Conservation (phyloP, 805 yeast species). For the Scheffersomyces amazonensis region DNA sequence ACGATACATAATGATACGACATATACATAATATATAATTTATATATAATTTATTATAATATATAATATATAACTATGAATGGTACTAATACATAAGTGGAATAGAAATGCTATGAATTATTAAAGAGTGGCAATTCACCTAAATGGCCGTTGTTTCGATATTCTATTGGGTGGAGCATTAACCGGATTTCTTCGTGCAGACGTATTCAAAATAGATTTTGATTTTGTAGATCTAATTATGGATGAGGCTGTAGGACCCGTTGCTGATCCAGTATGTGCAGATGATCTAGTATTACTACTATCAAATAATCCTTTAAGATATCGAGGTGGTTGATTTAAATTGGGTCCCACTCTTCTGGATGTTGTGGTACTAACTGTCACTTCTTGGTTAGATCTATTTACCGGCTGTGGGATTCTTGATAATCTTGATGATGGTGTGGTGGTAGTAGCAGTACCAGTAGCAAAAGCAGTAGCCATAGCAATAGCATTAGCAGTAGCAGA, state of each 20-base stretch:
- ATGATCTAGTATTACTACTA: slow-evolving; percentile 5
- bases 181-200: background rate
- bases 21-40: too few species aligned
- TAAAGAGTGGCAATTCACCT: too few species aligned
- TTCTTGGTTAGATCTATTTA: background rate
- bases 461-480: slow-evolving; percentile 25
- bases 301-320: slow-evolving; percentile 39
- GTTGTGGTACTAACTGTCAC: slow-evolving; percentile 1
- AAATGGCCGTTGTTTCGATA: background rate
- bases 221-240: too few species aligned
- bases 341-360: slow-evolving; percentile 22
- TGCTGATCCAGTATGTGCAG: background rate
- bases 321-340: slow-evolving; percentile 42
- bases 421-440: slow-evolving; percentile 1
- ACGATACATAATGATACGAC: too few species aligned
- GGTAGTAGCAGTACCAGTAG: slow-evolving; percentile 16
- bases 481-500: slow-evolving; percentile 14
- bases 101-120: too few species aligned
- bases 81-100: too few species aligned
- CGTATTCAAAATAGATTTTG: background rate
- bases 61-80: too few species aligned
- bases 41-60: too few species aligned
- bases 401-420: slow-evolving; percentile 21
- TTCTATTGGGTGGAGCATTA: background rate
- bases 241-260: background rate